These are phyloP conservation scores for Colletotrichum tanaceti DNA, from an alignment of 2,329 filamentous ascomycete genomes.

Conservation along the genomic window DNA sequence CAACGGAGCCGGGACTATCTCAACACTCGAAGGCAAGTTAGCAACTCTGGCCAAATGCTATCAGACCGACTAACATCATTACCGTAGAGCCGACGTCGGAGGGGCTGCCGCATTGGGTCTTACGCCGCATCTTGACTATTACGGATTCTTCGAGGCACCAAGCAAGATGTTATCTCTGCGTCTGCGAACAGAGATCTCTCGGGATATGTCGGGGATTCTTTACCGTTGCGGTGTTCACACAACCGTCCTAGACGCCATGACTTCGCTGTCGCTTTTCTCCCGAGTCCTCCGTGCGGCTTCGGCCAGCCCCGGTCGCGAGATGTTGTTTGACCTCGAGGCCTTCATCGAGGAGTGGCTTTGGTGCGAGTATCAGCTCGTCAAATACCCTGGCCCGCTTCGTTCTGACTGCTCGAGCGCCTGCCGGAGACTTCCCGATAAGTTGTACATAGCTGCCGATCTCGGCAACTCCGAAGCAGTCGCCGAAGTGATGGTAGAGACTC, in stretches of 20 bases:
- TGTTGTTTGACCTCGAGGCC: constrained; percentile 46
- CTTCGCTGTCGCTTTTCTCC: constrained; percentile 45
- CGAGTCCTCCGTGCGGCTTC: constrained; percentile 44
- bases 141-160: constrained; percentile 43
- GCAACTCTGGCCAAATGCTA: background rate
- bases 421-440: constrained; percentile 21
- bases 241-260: constrained; percentile 44
- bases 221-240: constrained; percentile 43
- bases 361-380: constrained; percentile 46
- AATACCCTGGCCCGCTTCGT: constrained; percentile 44
- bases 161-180: constrained; percentile 44
- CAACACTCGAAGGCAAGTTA: constrained; percentile 48
- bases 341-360: constrained; percentile 50
- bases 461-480: constrained; percentile 3
- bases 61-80: constrained; percentile 14
- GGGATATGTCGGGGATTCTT: constrained; percentile 43
- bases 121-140: constrained; percentile 49
- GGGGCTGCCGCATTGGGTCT: constrained; percentile 49
- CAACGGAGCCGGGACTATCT: constrained; percentile 37
- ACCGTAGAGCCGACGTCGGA: constrained; percentile 50
- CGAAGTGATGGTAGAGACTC: background rate
- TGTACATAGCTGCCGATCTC: constrained; percentile 6
- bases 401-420: constrained; percentile 29
- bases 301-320: constrained; percentile 26
- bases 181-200: constrained; percentile 34